These are phyloP conservation scores for Mallotus repandus DNA, from an alignment of 441 rosid species.

Conservation along the genomic window DNA sequence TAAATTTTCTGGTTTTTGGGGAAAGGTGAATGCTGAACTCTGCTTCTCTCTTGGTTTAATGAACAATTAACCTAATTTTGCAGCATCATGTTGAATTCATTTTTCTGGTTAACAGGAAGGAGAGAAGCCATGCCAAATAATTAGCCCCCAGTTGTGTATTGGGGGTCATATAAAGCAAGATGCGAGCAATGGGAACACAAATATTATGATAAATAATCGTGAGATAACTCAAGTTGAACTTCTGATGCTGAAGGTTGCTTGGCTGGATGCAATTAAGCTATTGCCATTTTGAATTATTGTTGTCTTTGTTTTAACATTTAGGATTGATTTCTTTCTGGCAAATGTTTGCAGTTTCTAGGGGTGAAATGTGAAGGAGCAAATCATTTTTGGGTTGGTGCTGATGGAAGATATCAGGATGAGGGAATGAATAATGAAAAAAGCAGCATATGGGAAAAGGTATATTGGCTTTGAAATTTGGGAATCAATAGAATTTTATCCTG, in stretches of 20 bases:
- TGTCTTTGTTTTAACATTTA: neutral
- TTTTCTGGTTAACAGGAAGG: constrained; percentile 64
- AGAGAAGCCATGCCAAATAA: constrained; percentile 75
- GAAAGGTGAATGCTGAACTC: constrained; percentile 60
- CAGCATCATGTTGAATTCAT: constrained; percentile 21
- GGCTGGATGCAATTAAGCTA: constrained; percentile 12
- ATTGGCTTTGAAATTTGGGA: constrained; percentile 15
- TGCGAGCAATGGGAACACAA: constrained; percentile 89
- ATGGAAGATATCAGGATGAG: constrained; percentile 87
- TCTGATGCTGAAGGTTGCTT: constrained; percentile 72
- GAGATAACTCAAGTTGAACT: constrained; percentile 77
- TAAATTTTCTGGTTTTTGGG: constrained; percentile 93
- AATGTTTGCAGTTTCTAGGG: constrained; percentile 59
- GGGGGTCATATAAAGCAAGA: constrained; percentile 51
- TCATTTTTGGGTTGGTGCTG: constrained; percentile 84
- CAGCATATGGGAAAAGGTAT: constrained; percentile 82
- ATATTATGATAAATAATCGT: constrained; percentile 64
- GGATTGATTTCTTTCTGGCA: constrained; percentile 21
- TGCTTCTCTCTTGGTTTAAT: constrained; percentile 10
- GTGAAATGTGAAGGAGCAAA: constrained; percentile 79
- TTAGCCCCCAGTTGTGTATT: constrained; percentile 59
- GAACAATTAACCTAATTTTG: constrained; percentile 28
- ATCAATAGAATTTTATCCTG: neutral
- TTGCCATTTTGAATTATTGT: neutral
- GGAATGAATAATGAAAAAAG: constrained; percentile 79